Percentiles rank a stretch among this genome's conserved stretches.
These are phyloP conservation scores for Knufia petricola DNA, from an alignment of 2,329 filamentous ascomycete species.

Conservation along the genomic window DNA sequence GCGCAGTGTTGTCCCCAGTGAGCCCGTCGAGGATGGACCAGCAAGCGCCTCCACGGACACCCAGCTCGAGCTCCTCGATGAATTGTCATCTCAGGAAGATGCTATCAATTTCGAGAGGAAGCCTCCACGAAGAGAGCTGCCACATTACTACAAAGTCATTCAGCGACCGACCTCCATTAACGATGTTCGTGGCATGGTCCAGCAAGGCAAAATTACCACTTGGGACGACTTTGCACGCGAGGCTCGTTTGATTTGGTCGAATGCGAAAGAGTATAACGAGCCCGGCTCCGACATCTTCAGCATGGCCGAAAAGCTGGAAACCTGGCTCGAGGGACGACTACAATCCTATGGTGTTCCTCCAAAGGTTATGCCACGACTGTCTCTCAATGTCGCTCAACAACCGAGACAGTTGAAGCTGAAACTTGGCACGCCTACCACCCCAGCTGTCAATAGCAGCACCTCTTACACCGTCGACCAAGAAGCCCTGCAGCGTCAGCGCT, in stretches of 20 bases:
- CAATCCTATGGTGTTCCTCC: constrained; percentile 59
- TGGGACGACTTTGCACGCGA: constrained; percentile 78
- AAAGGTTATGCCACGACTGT: constrained; percentile 64
- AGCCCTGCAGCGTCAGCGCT: constrained; percentile 44
- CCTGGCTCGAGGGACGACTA: constrained; percentile 52
- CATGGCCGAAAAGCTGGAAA: constrained; percentile 65
- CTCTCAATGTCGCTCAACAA: constrained; percentile 24
- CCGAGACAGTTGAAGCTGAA: constrained; percentile 59
- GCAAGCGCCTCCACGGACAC: constrained; percentile 14
- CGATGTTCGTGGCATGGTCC: constrained; percentile 65
- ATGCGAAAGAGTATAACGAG: constrained; percentile 83
- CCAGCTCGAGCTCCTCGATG: constrained; percentile 17
- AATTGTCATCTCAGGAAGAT: constrained; percentile 14
- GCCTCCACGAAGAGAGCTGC: constrained; percentile 42
- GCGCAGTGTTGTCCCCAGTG: constrained; percentile 14
- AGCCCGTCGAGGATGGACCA: constrained; percentile 1
- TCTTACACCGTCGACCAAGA: constrained; percentile 42
- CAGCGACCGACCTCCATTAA: constrained; percentile 70
- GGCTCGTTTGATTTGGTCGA: constrained; percentile 72
- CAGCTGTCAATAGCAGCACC: constrained; percentile 37
- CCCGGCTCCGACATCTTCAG: constrained; percentile 77
- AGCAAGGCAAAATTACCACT: constrained; percentile 64
- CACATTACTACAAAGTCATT: constrained; percentile 78
- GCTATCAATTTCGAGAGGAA: constrained; percentile 50
- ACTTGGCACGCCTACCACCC: constrained; percentile 53